Conservation (phyloP, 225 moss, liverwort and hornwort species). For the Pseudoscleropodium purum region DNA sequence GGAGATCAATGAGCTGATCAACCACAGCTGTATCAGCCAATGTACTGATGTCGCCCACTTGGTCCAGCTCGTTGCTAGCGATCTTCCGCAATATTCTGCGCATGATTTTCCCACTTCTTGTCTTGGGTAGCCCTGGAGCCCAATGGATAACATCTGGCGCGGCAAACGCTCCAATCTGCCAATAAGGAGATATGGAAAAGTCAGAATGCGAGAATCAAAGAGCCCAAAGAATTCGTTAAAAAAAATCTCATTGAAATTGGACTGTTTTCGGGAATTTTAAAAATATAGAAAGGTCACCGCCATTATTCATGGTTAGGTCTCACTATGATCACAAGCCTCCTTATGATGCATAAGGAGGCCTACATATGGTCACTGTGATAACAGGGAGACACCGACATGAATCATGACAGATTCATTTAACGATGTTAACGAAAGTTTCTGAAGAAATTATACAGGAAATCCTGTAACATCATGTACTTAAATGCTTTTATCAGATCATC, state of each 20-base stretch:
- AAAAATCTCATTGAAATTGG: not conserved
- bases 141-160: constrained; percentile 86
- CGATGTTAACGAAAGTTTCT: not conserved
- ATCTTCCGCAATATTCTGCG: constrained; percentile 91
- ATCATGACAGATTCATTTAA: not conserved
- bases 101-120: constrained; percentile 97
- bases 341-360: not conserved
- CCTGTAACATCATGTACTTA: not conserved
- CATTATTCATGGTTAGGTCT: not conserved
- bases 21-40: constrained; percentile 82
- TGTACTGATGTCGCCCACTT: constrained; percentile 87
- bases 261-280: not conserved
- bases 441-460: not conserved
- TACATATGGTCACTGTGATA: not conserved
- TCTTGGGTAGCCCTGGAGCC: constrained; percentile 96
- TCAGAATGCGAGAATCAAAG: not conserved
- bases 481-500: not conserved
- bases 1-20: constrained; percentile 73
- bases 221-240: not conserved
- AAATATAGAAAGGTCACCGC: not conserved
- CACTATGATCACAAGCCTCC: not conserved
- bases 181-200: not conserved
- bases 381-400: not conserved
- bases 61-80: constrained; percentile 80
- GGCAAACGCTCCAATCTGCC: constrained; percentile 87